These are phyloP conservation scores for Canariomyces notabilis DNA, from an alignment of 2,329 filamentous ascomycete species.

Conservation along the genomic window DNA sequence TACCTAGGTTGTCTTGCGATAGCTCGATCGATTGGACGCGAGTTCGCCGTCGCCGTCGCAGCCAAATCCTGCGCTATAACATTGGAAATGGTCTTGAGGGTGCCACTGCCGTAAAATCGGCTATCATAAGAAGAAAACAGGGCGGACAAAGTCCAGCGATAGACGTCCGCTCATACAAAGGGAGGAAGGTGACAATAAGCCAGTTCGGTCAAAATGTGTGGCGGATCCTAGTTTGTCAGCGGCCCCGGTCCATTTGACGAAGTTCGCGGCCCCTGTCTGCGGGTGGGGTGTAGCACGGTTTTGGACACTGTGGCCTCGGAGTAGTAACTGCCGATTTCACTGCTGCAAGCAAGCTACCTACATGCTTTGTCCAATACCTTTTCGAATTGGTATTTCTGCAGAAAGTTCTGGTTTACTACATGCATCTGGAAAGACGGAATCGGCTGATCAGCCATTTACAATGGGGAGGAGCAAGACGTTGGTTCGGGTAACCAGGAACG, in stretches of 20 bases:
- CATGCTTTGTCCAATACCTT: no score
- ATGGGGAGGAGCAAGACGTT: no score
- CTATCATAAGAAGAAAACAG: constrained; percentile 9
- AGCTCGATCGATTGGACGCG: constrained; percentile 7
- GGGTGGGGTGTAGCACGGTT: constrained; percentile 5
- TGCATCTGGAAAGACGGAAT: no score
- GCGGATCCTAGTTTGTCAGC: constrained; percentile 19
- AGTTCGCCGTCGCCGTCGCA: constrained; percentile 11
- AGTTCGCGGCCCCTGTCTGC: constrained; percentile 1
- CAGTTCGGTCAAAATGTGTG: constrained; percentile 7
- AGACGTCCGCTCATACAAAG: constrained; percentile 13
- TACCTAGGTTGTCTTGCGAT: constrained; percentile 1
- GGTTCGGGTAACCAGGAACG: no score
- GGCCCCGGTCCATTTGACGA: constrained; percentile 1
- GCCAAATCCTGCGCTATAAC: constrained; percentile 16
- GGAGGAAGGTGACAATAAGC: constrained; percentile 5
- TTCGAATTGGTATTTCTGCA: no score
- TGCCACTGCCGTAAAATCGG: constrained; percentile 11
- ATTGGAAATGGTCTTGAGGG: constrained; percentile 10
- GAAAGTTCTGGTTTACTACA: no score
- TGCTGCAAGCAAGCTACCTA: no score
- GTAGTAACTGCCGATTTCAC: neutral
- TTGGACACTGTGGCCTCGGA: constrained; percentile 5
- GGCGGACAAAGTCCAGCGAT: constrained; percentile 20
- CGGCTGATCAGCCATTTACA: no score